Percentiles rank a stretch among this genome's conserved stretches.
Conservation (phyloP, 306 rosid species). For the Notholithocarpus densiflorus region DNA sequence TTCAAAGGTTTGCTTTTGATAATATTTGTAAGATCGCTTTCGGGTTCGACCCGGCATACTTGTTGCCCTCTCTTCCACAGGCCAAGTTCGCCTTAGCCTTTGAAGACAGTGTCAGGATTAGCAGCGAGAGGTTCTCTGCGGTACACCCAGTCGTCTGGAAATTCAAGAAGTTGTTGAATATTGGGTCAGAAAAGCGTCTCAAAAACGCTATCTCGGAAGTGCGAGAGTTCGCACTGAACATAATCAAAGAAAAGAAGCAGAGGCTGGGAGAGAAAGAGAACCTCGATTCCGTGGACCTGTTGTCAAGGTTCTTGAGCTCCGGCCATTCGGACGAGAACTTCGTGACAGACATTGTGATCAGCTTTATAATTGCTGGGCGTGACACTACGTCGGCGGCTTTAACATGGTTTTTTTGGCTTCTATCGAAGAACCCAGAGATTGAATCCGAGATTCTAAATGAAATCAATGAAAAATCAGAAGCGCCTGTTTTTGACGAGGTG, state of each 20-base stretch:
- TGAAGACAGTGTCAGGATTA: too few species aligned
- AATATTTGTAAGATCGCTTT: slow-evolving; percentile 65
- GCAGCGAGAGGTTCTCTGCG: too few species aligned
- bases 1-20: slow-evolving; percentile 49
- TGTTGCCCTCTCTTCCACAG: slow-evolving; percentile 45
- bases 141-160: too few species aligned
- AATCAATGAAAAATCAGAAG: slow-evolving; percentile 2
- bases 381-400: too few species aligned
- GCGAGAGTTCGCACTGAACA: slow-evolving; percentile 37
- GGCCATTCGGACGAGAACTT: slow-evolving; percentile 55
- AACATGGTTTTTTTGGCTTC: slow-evolving; percentile 48
- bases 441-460: slow-evolving; percentile 41
- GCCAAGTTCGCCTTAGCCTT: slow-evolving; percentile 38
- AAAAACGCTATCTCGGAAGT: slow-evolving; percentile 28
- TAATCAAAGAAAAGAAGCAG: slow-evolving; percentile 41
- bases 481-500: slow-evolving; percentile 33
- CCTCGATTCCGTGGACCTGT: slow-evolving; percentile 33
- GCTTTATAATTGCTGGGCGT: too few species aligned
- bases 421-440: slow-evolving; percentile 33
- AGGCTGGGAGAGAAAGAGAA: slow-evolving; percentile 25
- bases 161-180: too few species aligned
- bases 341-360: slow-evolving; percentile 47
- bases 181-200: slow-evolving; percentile 6
- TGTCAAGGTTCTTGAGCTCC: slow-evolving; percentile 48
- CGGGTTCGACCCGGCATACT: slow-evolving; percentile 61